Evolutionary conservation across 2,329 filamentous ascomycete genomes (phyloP).

Genomic region (Pyrenophora graminea): DNA sequence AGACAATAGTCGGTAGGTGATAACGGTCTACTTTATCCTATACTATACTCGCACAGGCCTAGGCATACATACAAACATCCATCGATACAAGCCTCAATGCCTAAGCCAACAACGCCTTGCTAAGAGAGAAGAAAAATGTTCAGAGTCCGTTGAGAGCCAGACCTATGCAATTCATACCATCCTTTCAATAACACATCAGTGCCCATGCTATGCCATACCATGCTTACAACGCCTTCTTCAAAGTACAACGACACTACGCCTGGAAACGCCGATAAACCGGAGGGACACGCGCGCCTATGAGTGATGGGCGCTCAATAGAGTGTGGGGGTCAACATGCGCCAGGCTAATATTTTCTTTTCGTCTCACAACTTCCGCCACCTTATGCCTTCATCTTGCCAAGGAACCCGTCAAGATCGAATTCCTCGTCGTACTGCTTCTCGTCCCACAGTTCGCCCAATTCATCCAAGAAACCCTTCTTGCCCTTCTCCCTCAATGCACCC

Average conservation of each 20-base stretch:
- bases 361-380: background rate
- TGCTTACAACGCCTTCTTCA: background rate
- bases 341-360: background rate
- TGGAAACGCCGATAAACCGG: background rate
- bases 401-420: slow-evolving; percentile 94
- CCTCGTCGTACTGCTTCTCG: slow-evolving; percentile 95
- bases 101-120: slow-evolving; percentile 2
- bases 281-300: too few species aligned
- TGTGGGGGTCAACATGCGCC: too few species aligned
- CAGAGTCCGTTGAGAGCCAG: background rate
- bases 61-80: background rate
- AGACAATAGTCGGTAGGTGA: too few species aligned
- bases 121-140: background rate
- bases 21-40: background rate
- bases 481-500: slow-evolving; percentile 88
- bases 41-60: slow-evolving; percentile 2
- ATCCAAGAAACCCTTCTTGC: slow-evolving; percentile 95
- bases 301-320: too few species aligned
- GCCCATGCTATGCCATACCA: background rate
- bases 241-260: background rate
- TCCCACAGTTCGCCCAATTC: slow-evolving; percentile 97
- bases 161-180: background rate
- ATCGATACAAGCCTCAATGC: background rate
- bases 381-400: slow-evolving; percentile 83
- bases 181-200: background rate